phyloP scores from a whole-genome alignment of 345 rosid genomes.

The Pistacia vera region DNA sequence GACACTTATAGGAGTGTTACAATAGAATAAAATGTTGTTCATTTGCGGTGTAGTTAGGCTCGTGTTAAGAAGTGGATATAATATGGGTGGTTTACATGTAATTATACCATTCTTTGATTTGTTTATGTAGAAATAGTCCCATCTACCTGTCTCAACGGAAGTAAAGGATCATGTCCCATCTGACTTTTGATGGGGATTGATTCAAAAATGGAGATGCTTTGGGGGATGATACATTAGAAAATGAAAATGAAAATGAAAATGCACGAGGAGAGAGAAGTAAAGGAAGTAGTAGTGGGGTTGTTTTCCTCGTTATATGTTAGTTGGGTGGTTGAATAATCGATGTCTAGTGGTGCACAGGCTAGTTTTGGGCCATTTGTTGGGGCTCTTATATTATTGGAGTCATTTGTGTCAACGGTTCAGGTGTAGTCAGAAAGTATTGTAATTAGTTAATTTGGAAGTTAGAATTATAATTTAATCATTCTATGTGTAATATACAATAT shows the following conservation, averaged over 20 bases:
- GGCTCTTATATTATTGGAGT: no score
- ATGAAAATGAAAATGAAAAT: constrained; percentile 8
- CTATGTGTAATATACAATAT: no score
- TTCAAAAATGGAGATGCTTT: neutral
- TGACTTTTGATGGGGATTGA: neutral
- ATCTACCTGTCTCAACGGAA: neutral
- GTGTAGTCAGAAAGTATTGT: no score
- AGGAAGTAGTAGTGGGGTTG: neutral
- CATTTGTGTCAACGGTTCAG: no score
- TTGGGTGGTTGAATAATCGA: no score
- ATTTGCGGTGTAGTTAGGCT: neutral
- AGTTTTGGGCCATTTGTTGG: no score
- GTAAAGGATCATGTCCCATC: constrained; percentile 2
- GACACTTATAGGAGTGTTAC: neutral
- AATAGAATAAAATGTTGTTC: neutral
- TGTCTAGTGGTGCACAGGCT: no score
- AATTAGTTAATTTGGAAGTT: no score
- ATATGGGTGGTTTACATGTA: constrained; percentile 1
- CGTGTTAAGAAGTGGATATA: neutral
- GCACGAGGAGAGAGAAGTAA: neutral
- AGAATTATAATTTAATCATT: no score
- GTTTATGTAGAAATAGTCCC: constrained; percentile 6
- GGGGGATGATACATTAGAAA: neutral
- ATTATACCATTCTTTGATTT: constrained; percentile 31
- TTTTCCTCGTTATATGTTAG: neutral